These are phyloP conservation scores for Pseudogymnoascus sp. DNA, from an alignment of 2,329 filamentous ascomycete genomes.

Conservation along the genomic window DNA sequence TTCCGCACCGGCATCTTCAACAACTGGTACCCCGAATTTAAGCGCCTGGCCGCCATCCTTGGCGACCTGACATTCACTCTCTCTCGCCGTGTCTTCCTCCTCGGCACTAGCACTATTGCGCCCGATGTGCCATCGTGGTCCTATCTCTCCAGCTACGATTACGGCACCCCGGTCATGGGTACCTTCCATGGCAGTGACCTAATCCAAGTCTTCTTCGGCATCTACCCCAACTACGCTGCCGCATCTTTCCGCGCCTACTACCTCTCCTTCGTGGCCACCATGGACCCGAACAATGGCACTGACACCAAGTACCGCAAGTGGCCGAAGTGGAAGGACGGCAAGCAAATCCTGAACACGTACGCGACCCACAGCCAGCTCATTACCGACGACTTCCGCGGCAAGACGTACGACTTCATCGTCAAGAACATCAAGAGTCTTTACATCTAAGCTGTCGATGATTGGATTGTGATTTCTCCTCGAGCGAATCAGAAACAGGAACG, in stretches of 20 bases:
- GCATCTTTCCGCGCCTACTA: conserved; percentile 61
- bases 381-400: conserved; percentile 42
- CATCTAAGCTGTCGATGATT: not conserved
- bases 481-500: not conserved
- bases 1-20: conserved; percentile 65
- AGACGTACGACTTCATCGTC: conserved; percentile 36
- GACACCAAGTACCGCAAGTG: conserved; percentile 36
- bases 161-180: conserved; percentile 64
- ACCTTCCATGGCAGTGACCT: conserved; percentile 70
- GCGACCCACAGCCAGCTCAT: conserved; percentile 32
- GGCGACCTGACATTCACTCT: conserved; percentile 72
- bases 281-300: conserved; percentile 58
- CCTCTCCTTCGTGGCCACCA: conserved; percentile 61
- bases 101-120: conserved; percentile 37
- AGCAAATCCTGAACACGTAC: conserved; percentile 45
- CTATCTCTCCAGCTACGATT: conserved; percentile 66
- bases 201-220: conserved; percentile 60
- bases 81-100: conserved; percentile 58
- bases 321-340: conserved; percentile 46
- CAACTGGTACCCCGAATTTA: conserved; percentile 69
- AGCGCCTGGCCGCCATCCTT: conserved; percentile 66
- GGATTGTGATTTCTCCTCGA: not conserved
- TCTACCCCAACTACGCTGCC: conserved; percentile 55
- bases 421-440: conserved; percentile 16
- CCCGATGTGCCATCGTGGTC: conserved; percentile 62